A percentile compares a stretch with the other conserved stretches of the same genome.
Conservation (phyloP, 768 basidiomycete species). For the Cystobasidium tubakii region DNA sequence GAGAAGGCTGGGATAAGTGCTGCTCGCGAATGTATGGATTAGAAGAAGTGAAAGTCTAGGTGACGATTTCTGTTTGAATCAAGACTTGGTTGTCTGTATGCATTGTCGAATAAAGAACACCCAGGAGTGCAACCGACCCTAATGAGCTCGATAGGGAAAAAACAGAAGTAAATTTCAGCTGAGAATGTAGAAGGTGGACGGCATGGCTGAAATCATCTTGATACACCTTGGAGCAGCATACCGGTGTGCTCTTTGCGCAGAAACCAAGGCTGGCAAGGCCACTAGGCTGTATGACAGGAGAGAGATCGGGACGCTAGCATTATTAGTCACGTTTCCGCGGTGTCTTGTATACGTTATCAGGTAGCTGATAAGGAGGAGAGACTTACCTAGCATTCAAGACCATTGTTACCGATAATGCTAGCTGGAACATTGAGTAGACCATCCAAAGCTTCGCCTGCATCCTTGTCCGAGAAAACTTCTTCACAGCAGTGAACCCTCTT, state of each 20-base stretch:
- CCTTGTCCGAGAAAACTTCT: constrained; percentile 21
- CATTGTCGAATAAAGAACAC: constrained; percentile 31
- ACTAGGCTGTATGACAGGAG: constrained; percentile 30
- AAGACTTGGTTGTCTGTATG: too few species aligned
- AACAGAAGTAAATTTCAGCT: background rate
- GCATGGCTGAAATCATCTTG: constrained; percentile 21
- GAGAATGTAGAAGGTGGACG: background rate
- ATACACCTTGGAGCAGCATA: constrained; percentile 34
- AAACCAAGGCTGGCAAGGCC: constrained; percentile 30
- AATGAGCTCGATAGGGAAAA: constrained; percentile 14
- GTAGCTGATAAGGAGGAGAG: background rate
- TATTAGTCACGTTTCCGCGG: background rate
- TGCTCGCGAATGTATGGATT: background rate
- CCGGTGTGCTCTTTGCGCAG: constrained; percentile 28
- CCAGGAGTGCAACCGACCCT: constrained; percentile 35
- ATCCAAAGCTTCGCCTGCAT: constrained; percentile 13
- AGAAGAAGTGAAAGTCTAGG: background rate
- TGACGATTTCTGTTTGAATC: background rate
- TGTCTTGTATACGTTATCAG: background rate
- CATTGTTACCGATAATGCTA: constrained; percentile 15
- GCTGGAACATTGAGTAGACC: constrained; percentile 21
- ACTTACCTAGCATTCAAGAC: constrained; percentile 25
- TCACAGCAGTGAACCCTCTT: constrained; percentile 34
- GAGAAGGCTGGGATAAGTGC: background rate
- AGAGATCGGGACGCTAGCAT: background rate